Evolutionary conservation across 2,329 filamentous ascomycete species (phyloP).

Genomic region (Raffaelea arxii): DNA sequence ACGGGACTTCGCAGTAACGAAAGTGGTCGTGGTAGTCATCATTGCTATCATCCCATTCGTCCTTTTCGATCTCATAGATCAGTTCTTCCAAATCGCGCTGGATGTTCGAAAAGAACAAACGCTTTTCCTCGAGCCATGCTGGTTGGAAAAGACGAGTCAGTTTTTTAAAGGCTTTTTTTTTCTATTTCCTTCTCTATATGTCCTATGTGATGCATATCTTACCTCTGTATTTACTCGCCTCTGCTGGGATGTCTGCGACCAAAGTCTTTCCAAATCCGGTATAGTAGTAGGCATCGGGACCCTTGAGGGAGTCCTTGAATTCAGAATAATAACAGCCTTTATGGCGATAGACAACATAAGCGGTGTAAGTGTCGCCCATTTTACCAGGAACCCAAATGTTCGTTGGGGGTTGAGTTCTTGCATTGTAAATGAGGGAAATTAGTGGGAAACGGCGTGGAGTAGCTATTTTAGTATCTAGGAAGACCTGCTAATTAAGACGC

Average conservation of each 20-base stretch:
- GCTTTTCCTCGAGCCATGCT: neutral
- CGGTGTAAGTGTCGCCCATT: no score
- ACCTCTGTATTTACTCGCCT: neutral
- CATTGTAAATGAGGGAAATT: no score
- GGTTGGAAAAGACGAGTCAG: neutral
- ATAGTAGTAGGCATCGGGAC: neutral
- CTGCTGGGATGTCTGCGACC: neutral
- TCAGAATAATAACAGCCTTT: neutral
- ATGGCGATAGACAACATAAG: neutral
- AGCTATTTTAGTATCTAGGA: no score
- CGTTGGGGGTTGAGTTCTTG: no score
- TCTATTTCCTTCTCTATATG: no score
- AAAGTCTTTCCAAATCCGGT: neutral
- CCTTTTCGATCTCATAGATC: neutral
- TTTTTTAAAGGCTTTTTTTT: neutral
- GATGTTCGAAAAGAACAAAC: neutral
- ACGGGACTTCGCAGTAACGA: neutral
- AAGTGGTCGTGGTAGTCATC: neutral
- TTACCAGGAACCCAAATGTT: no score
- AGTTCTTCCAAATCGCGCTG: neutral
- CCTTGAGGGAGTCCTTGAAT: neutral
- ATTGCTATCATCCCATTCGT: neutral
- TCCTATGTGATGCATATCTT: no score
- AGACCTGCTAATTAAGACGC: no score
- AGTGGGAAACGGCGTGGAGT: no score